Percentiles rank a stretch among this genome's conserved stretches.
These are phyloP conservation scores for Aureobasidium zeae DNA, from an alignment of 2,329 filamentous ascomycete genomes.

Conservation along the genomic window DNA sequence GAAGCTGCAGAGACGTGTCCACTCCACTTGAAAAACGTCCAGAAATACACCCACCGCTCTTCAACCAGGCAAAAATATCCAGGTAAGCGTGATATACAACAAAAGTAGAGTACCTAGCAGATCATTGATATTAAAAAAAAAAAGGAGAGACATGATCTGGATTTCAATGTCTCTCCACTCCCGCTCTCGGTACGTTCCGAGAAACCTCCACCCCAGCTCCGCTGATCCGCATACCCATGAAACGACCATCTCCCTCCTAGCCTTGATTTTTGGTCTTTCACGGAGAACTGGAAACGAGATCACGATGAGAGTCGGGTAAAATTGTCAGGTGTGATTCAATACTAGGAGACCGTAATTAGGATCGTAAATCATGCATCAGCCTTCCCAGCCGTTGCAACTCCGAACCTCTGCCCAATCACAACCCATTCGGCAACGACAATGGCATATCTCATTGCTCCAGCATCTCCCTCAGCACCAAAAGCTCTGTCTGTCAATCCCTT, in stretches of 20 bases:
- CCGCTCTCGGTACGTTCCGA: constrained; percentile 5
- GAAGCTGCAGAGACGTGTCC: too few species aligned
- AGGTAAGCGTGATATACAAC: too few species aligned
- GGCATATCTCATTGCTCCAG: constrained; percentile 31
- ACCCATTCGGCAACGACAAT: constrained; percentile 37
- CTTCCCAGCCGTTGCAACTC: constrained; percentile 29
- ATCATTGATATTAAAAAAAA: too few species aligned
- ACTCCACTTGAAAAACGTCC: too few species aligned
- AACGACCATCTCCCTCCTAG: background rate
- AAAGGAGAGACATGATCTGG: too few species aligned
- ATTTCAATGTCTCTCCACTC: background rate
- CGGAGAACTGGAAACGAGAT: background rate
- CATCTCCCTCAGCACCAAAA: constrained; percentile 29
- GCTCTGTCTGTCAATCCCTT: constrained; percentile 30
- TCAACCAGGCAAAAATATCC: too few species aligned
- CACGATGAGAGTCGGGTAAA: background rate
- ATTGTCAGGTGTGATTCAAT: background rate
- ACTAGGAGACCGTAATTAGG: too few species aligned
- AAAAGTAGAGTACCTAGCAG: too few species aligned
- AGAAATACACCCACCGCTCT: too few species aligned
- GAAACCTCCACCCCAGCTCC: too few species aligned
- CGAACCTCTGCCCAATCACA: constrained; percentile 36
- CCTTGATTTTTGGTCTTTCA: constrained; percentile 3
- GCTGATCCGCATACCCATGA: constrained; percentile 7
- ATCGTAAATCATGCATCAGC: constrained; percentile 14